These are phyloP conservation scores for Digitaria exilis DNA, from an alignment of 202 grass and related monocot species.

Conservation along the genomic window DNA sequence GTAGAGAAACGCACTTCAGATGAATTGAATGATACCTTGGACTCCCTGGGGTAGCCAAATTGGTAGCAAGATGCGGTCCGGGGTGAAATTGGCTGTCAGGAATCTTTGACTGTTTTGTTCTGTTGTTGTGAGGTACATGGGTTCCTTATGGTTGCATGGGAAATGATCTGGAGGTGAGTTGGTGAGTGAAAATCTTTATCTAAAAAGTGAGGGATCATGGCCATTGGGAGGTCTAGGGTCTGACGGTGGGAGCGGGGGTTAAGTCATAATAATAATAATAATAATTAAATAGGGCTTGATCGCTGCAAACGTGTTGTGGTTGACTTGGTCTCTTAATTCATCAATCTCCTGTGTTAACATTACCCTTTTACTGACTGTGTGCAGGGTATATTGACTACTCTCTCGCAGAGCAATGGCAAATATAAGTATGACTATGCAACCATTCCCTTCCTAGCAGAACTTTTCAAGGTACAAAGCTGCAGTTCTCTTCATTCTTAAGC, in stretches of 20 bases:
- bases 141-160: background rate
- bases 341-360: too few species aligned
- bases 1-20: background rate
- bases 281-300: background rate
- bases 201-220: background rate
- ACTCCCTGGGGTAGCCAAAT: too few species aligned
- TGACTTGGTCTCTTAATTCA: background rate
- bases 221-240: background rate
- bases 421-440: constrained; percentile 93
- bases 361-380: background rate
- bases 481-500: too few species aligned
- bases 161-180: background rate
- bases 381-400: constrained; percentile 92
- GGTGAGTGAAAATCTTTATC: background rate
- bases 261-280: background rate
- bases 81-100: too few species aligned
- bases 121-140: background rate
- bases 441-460: constrained; percentile 88
- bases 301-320: background rate
- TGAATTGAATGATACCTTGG: too few species aligned
- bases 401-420: constrained; percentile 84
- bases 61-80: too few species aligned
- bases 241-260: too few species aligned
- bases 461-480: constrained; percentile 64
- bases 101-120: too few species aligned